These are phyloP conservation scores for Rhodotorula sp. DNA, from an alignment of 1,284 basidiomycete genomes.

Conservation along the genomic window DNA sequence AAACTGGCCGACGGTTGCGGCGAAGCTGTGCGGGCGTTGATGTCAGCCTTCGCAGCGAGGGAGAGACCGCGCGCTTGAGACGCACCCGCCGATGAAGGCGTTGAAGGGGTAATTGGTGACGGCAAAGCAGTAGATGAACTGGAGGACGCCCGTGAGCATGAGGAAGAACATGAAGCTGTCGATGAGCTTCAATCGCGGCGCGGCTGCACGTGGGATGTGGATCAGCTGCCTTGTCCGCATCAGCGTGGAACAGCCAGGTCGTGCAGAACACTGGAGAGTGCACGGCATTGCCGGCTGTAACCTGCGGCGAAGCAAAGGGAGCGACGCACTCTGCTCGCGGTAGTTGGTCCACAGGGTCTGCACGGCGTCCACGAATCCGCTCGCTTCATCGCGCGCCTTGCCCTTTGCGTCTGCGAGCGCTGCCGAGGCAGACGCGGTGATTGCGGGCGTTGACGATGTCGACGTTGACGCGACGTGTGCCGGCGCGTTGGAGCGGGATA, in stretches of 20 bases:
- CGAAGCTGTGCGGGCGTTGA: constrained; percentile 63
- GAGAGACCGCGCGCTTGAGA: not conserved
- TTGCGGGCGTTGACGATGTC: not conserved
- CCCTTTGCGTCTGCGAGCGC: not conserved
- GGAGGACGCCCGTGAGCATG: constrained; percentile 83
- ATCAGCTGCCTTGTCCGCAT: not conserved
- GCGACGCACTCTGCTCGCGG: constrained; percentile 22
- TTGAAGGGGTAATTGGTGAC: constrained; percentile 96
- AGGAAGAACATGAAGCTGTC: constrained; percentile 91
- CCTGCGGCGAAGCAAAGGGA: no score
- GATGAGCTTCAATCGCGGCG: constrained; percentile 85
- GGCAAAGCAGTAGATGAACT: constrained; percentile 88
- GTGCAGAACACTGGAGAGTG: not conserved
- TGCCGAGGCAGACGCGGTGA: not conserved
- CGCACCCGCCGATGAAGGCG: constrained; percentile 89
- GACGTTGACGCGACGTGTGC: not conserved
- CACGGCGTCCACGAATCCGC: constrained; percentile 6
- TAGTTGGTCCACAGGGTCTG: constrained; percentile 22
- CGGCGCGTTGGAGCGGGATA: constrained; percentile 2
- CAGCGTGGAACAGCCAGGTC: not conserved
- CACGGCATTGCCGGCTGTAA: no score
- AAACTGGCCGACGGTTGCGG: constrained; percentile 93
- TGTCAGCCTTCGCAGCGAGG: not conserved
- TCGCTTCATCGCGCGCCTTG: not conserved
- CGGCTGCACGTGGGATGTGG: constrained; percentile 50